Evolutionary conservation across 257 asterid genomes (phyloP), one percentile per base, ranked within the genome.

Genomic region (Fraxinus pennsylvanica): DNA sequence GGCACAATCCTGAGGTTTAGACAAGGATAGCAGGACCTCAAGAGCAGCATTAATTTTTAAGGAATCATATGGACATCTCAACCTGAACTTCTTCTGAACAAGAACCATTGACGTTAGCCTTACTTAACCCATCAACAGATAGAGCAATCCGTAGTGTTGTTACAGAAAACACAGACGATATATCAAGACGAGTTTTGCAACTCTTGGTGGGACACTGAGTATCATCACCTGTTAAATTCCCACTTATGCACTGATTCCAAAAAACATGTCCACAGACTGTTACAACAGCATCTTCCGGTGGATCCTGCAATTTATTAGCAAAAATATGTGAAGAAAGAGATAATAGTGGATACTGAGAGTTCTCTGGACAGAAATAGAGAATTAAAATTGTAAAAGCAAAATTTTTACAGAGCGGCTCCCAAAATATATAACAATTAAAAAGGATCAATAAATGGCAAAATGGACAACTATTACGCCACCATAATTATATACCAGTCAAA

Each of bases 171-270:
- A 91, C 84, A 75, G 82, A 72, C 10, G 92, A 86, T 85, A 73
- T 82, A 12, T 80, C 82, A 47, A 95, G 92, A 74, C 78, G 89
- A 27, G 84, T 77, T 86, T 86, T 92, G 94, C 98, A 96, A 80
- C 84, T 86, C 86, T 90, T 82, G 74, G 92, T 61, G 21, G 97
- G 97, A 82, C 99, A 93, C 79, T 87, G 92, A 54, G 86, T 85
- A 82, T 90, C 97, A 66, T 93, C 98, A 30, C 95, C 96, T 36
- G 88, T 84, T 74, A 93, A 82, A 85, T 88, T 97, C 83, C 93
- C 97, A 76, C 85, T 84, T 87, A 96, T 89, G 86, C 99, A 93
- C 88, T 93, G 97, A 81, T 89, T 89, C 92, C 98, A 95, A 76
- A 90, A 95, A 52, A 93, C 96, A 38, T 95, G 99, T 59, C 97